Evolutionary conservation across 2,329 filamentous ascomycete genomes (phyloP).

Genomic region (Thelonectria olida): DNA sequence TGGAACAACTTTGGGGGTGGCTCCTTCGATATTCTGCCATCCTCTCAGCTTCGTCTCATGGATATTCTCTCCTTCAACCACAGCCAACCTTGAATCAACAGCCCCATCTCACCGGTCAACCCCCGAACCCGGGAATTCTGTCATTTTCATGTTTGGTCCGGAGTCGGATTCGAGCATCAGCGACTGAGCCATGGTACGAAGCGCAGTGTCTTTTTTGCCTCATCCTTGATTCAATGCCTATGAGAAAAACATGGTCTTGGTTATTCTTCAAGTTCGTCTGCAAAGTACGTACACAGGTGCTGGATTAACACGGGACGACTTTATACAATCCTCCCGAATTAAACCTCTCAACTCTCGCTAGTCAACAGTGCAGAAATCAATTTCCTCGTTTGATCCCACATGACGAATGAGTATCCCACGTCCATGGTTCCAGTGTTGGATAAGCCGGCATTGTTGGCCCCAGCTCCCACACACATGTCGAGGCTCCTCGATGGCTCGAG

Average conservation of each 20-base stretch:
- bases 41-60: constrained; percentile 12
- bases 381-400: neutral
- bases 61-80: constrained; percentile 17
- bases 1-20: constrained; percentile 39
- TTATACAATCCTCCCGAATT: too few relatives aligned
- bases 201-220: neutral
- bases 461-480: neutral
- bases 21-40: constrained; percentile 20
- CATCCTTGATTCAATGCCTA: neutral
- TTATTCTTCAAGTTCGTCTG: too few relatives aligned
- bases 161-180: neutral
- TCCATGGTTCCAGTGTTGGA: neutral
- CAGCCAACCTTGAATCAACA: neutral
- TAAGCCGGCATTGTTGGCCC: neutral
- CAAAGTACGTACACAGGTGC: too few relatives aligned
- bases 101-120: constrained; percentile 2
- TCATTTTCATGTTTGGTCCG: neutral
- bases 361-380: neutral
- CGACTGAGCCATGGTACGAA: neutral
- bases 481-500: neutral
- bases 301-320: too few relatives aligned
- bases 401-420: neutral
- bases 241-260: neutral
- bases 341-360: too few relatives aligned
- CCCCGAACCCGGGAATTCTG: constrained; percentile 13